Base-by-base conservation (phyloP, 2,329 filamentous ascomycete species). In the Fusarium domesticum region DNA sequence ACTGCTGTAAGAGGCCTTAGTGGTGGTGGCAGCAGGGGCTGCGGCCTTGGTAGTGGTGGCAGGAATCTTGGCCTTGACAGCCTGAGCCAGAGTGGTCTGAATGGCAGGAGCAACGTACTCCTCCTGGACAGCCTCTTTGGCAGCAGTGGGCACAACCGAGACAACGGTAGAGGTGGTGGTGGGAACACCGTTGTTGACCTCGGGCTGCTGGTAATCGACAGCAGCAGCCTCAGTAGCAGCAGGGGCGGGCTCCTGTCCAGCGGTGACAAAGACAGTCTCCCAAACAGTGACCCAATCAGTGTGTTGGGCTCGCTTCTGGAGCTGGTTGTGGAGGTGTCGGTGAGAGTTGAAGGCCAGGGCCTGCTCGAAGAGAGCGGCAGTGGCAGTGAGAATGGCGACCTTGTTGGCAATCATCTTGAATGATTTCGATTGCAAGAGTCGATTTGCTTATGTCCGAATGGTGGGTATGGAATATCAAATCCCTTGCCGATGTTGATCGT, bases 341-440 rank as follows among this genome's bases (percentile, higher is more conserved):
- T 74, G 69, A 46, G 65, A 55, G 62, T 68, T 69, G 53, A 69
- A 57, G 52, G 70, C 75, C 32, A 69, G 45, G 48, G 66, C 67
- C 60, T 74, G 67, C 54, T 71, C 66, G 54, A 69, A 64, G 36
- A 77, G 65, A 55, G 69, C 64, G 45, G 70, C 64, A 43, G 70
- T 64, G 42, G 70, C 71, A 42, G 69, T 67, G 45, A 77, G 57
- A 46, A 66, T 48, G 43, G 68, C 60, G 45, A 73, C 47, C 57
- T 71, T 64, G 54, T 72, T 74, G 60, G 65, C 57, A 51, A 68
- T 63, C 74, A 76, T 76, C 15, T 49, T 69, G 62, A 49, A 37
- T 41, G 40, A 44, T 37, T 23, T 38, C 28, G 34, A 23, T 45
- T 35, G 33, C 16, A 17, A 25, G 40, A 32, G 32, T 30, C 45